Evolutionary conservation across 768 basidiomycete genomes (phyloP).

Genomic region (Agrocybe chaxingu): DNA sequence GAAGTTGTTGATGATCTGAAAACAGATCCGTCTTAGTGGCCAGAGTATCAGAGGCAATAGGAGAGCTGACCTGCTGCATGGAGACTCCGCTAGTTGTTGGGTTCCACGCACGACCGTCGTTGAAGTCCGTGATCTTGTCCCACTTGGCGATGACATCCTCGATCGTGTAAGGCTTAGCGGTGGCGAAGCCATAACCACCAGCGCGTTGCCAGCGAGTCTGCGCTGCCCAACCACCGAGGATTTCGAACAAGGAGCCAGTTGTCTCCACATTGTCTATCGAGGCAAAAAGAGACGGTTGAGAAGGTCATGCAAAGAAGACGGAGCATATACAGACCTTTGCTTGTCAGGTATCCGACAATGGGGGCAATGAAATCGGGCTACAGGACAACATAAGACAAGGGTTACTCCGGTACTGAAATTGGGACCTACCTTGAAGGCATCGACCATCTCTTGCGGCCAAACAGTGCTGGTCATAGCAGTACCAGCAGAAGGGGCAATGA

Average conservation of each 20-base stretch:
- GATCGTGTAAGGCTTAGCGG: conserved; percentile 67
- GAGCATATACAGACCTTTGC: conserved; percentile 44
- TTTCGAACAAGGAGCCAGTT: conserved; percentile 78
- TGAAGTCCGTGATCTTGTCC: conserved; percentile 82
- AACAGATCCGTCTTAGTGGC: background rate
- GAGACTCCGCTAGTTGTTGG: conserved; percentile 75
- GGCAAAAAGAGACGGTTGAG: background rate
- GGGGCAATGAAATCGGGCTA: conserved; percentile 93
- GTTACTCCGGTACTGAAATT: background rate
- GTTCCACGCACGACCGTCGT: conserved; percentile 80
- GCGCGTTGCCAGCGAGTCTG: conserved; percentile 92
- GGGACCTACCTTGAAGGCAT: conserved; percentile 73
- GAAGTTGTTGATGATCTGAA: conserved; percentile 47
- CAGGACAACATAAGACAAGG: background rate
- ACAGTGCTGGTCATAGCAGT: conserved; percentile 90
- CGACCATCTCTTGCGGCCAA: conserved; percentile 84
- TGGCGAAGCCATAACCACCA: conserved; percentile 85
- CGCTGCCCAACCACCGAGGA: conserved; percentile 88
- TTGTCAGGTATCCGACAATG: conserved; percentile 85
- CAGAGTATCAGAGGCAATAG: background rate
- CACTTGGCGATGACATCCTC: conserved; percentile 82
- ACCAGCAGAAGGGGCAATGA: conserved; percentile 83
- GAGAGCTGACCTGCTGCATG: conserved; percentile 56
- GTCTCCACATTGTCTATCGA: conserved; percentile 65
- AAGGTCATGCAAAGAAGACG: background rate